Evolutionary conservation across 176 grass and related monocot genomes (phyloP).

Genomic region (Alloteropsis semialata): DNA sequence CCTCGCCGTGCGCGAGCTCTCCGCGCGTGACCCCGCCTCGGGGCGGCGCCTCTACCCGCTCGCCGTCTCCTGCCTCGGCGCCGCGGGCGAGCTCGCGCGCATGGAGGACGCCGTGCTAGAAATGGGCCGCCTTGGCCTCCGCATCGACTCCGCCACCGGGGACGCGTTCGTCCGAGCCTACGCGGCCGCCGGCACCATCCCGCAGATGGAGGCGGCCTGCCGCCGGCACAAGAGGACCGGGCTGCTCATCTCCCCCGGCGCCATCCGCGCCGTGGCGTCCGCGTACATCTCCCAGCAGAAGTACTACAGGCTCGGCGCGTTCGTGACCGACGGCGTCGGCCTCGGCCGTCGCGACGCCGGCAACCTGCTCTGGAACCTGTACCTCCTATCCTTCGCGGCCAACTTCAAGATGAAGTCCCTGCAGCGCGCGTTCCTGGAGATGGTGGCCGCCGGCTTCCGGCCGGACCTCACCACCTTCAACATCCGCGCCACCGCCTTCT

Average conservation of each 20-base stretch:
- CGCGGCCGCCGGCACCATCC: conserved; percentile 58
- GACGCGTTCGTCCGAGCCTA: conserved; percentile 76
- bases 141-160: conserved; percentile 53
- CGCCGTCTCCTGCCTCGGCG: conserved; percentile 68
- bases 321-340: conserved; percentile 50
- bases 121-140: conserved; percentile 55
- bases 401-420: conserved; percentile 98
- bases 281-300: conserved; percentile 60
- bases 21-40: conserved; percentile 24
- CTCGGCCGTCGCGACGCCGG: conserved; percentile 55
- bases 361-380: conserved; percentile 83
- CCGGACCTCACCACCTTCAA: conserved; percentile 90
- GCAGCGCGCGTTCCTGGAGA: conserved; percentile 83
- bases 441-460: conserved; percentile 59
- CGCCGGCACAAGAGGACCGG: conserved; percentile 58
- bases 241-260: conserved; percentile 48
- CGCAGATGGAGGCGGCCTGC: conserved; percentile 72
- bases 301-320: conserved; percentile 77
- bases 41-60: conserved; percentile 44
- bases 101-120: conserved; percentile 65
- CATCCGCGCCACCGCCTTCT: conserved; percentile 65
- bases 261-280: conserved; percentile 54
- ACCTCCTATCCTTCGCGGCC: conserved; percentile 80
- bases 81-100: conserved; percentile 48
- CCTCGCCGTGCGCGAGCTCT: conserved; percentile 48